Percentiles rank a stretch among this genome's conserved stretches.
phyloP scores from a whole-genome alignment of 257 asterid species.

The Leonotis leonurus region DNA sequence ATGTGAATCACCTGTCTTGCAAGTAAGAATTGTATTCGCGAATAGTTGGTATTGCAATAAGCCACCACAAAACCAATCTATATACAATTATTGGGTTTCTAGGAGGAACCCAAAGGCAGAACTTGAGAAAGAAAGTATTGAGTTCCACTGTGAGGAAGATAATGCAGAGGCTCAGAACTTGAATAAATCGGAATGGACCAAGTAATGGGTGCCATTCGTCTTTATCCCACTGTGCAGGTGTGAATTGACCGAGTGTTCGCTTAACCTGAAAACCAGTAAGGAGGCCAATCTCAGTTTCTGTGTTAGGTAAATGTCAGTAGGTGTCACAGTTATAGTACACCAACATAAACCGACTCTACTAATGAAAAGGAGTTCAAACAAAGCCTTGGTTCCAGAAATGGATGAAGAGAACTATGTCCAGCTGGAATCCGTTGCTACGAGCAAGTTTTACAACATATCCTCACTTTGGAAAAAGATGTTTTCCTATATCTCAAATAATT shows the following conservation, averaged over 20 bases:
- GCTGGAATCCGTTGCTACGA: not conserved
- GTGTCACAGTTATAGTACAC: too few relatives aligned
- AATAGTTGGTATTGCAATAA: conserved; percentile 86
- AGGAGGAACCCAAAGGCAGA: conserved; percentile 97
- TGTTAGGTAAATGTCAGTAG: not conserved
- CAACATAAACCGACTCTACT: too few relatives aligned
- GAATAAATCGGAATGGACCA: conserved; percentile 87
- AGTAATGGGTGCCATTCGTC: conserved; percentile 98
- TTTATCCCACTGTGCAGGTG: conserved; percentile 95
- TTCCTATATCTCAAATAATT: not conserved
- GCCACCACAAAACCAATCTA: conserved; percentile 91
- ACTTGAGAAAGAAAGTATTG: conserved; percentile 85
- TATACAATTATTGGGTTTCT: conserved; percentile 71
- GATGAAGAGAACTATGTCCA: not conserved
- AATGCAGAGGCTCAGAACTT: conserved; percentile 72
- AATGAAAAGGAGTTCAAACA: too few relatives aligned
- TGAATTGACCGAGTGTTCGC: conserved; percentile 81
- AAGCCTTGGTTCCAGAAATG: not conserved
- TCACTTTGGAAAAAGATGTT: not conserved
- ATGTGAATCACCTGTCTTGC: conserved; percentile 69
- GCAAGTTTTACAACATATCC: not conserved
- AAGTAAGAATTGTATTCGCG: conserved; percentile 92
- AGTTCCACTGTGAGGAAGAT: conserved; percentile 84
- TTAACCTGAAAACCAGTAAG: conserved; percentile 43
- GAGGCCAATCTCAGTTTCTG: not conserved